These are phyloP conservation scores for Tausonia pullulans DNA, from an alignment of 1,284 basidiomycete genomes.

Conservation along the genomic window DNA sequence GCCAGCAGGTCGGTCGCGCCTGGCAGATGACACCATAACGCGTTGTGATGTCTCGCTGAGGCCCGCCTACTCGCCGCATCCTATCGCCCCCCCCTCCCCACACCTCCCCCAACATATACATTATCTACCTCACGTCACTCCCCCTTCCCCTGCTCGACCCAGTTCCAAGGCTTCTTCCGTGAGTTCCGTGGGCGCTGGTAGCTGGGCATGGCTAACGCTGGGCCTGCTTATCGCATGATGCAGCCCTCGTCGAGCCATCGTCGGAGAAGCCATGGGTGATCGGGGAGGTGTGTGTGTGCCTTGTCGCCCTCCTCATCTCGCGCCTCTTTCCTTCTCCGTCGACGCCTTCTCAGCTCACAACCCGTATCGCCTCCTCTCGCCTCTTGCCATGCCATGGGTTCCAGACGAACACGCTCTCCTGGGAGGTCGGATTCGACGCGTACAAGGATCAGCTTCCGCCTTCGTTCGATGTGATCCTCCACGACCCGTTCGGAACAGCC, in stretches of 20 bases:
- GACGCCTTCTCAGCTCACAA: not conserved
- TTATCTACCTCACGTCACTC: not conserved
- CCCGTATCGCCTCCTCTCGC: not conserved
- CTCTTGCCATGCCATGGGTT: no score
- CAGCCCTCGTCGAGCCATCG: not conserved
- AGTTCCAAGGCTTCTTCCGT: no score
- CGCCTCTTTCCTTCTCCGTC: not conserved
- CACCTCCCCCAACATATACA: no score
- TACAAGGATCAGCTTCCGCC: not conserved
- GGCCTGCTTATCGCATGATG: not conserved
- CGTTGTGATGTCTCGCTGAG: no score
- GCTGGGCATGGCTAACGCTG: not conserved
- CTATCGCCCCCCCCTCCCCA: no score
- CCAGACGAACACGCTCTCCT: no score
- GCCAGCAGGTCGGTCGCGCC: no score
- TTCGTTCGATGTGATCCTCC: not conserved
- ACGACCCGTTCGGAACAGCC: not conserved
- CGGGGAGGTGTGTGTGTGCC: not conserved
- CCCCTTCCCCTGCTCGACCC: not conserved
- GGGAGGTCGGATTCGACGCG: not conserved
- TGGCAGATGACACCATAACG: no score
- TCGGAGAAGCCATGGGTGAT: not conserved
- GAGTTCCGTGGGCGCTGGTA: no score
- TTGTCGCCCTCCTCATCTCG: not conserved
- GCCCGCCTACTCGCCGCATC: no score